Evolutionary conservation across 1,284 basidiomycete genomes (phyloP), one percentile per base, ranked within the genome.

Genomic region (Sanghuangporus weigelae): DNA sequence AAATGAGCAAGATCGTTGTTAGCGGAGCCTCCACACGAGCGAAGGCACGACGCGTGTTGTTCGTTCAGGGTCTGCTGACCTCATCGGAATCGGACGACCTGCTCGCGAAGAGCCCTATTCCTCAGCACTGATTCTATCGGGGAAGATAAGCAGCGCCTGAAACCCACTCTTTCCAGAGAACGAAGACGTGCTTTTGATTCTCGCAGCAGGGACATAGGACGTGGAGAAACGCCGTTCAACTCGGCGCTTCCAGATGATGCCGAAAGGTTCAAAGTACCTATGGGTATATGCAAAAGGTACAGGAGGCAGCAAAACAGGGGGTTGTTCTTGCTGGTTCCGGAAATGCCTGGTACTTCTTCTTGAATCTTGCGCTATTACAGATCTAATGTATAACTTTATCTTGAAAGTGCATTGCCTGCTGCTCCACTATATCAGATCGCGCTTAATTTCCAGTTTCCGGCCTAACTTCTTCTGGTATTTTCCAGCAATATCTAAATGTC

Each of bases 1-100:
- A 68, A 48, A 72, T 67, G 40, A 73, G 77, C 8, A 75, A 73
- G 46, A 68, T 85, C 21, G 72, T 73, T 58, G 74, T 80, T 38
- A 82, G 81, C 0, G 81, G 14, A 81, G 81, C 1, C 83, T 82
- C 73, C 71, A 79, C 36, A 74, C 75, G 4, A 67, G 72, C 0
- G 62, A 67, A 6, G 78, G 74, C 11, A 81, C 82, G 81, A 73
- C 74, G 5, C 68, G 74, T 38, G 78, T 75, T 14, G 68, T 79
- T 60, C 44, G 63, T 2, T 61, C 57, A 8, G 69, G 74, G 11
- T 70, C 71, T 8, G 72, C 74, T 7, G 73, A 75, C 26, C 72
- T 81, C 51, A 69, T 82, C 58, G 81, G 81, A 23, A 71, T 82
- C 31, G 81, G 69, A 1, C 74, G 81, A 26, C 81, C 81, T 0